phyloP scores from a whole-genome alignment of 202 grass and related monocot species.

The Alloteropsis angusta region DNA sequence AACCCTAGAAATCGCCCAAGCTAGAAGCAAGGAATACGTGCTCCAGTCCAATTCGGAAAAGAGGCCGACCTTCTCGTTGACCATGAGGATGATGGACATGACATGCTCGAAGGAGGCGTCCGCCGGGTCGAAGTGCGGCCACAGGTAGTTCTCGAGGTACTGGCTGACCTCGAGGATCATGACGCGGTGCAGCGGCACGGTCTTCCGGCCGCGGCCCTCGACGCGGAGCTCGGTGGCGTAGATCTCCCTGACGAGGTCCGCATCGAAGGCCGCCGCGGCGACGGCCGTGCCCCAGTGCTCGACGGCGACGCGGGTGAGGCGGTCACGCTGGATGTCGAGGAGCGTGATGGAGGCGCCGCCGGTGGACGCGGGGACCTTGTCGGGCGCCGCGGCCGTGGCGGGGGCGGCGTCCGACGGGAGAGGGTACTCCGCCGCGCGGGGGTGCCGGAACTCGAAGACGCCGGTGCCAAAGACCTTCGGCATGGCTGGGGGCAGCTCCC shows the following conservation, averaged over 20 bases:
- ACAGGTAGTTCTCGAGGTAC: slow-evolving; percentile 99
- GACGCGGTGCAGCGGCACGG: slow-evolving; percentile 76
- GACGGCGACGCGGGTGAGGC: slow-evolving; percentile 59
- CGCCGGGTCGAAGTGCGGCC: slow-evolving; percentile 70
- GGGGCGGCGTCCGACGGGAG: slow-evolving; percentile 25
- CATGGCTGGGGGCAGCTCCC: slow-evolving; percentile 33
- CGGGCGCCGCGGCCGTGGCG: slow-evolving; percentile 7
- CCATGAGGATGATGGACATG: slow-evolving; percentile 97
- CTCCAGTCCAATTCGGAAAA: neutral
- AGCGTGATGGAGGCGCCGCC: slow-evolving; percentile 64
- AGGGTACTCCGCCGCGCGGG: slow-evolving; percentile 81
- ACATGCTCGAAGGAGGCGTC: slow-evolving; percentile 72
- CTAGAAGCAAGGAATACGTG: neutral
- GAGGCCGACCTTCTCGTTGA: slow-evolving; percentile 82
- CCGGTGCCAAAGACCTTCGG: slow-evolving; percentile 93
- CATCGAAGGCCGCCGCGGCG: slow-evolving; percentile 40
- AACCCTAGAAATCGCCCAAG: slow-evolving; percentile 21
- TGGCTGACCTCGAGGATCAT: slow-evolving; percentile 99
- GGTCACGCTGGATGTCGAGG: slow-evolving; percentile 86
- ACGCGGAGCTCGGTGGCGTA: slow-evolving; percentile 64
- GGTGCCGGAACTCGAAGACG: slow-evolving; percentile 83
- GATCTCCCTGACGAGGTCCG: slow-evolving; percentile 76
- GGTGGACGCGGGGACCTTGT: slow-evolving; percentile 8
- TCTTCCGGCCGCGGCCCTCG: slow-evolving; percentile 55
- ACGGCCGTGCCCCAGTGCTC: slow-evolving; percentile 54